phyloP scores from a whole-genome alignment of 768 basidiomycete genomes.

The Sporobolomyces pararoseus region DNA sequence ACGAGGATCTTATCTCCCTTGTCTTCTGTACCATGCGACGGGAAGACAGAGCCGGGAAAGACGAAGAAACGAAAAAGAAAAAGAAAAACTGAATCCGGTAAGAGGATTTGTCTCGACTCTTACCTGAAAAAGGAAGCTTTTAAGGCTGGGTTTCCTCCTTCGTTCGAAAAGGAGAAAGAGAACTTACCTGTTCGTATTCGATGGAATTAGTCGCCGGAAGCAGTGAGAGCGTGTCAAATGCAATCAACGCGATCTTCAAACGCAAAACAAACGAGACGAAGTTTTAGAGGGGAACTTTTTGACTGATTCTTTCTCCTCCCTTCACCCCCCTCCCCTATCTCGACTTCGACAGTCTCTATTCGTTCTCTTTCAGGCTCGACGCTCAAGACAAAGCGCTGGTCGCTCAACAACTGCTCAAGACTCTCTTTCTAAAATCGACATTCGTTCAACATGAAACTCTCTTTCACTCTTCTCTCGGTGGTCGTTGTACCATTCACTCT shows the following conservation, averaged over 20 bases:
- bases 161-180: neutral
- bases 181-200: too few species aligned
- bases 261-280: neutral
- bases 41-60: too few species aligned
- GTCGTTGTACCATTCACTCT: neutral
- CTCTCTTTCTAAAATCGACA: neutral
- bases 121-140: neutral
- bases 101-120: neutral
- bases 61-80: too few species aligned
- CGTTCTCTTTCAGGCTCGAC: neutral
- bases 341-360: neutral
- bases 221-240: too few species aligned
- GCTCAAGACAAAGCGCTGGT: slow-evolving; percentile 3
- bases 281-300: neutral
- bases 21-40: neutral
- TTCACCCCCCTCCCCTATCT: neutral
- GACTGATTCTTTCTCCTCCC: neutral
- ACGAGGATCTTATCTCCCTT: neutral
- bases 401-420: neutral
- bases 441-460: neutral
- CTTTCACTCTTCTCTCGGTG: neutral
- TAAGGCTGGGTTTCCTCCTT: neutral
- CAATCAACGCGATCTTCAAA: too few species aligned
- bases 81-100: too few species aligned
- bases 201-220: slow-evolving; percentile 3